These are phyloP conservation scores for Bisporella sp. DNA, from an alignment of 2,329 filamentous ascomycete genomes.

Conservation along the genomic window DNA sequence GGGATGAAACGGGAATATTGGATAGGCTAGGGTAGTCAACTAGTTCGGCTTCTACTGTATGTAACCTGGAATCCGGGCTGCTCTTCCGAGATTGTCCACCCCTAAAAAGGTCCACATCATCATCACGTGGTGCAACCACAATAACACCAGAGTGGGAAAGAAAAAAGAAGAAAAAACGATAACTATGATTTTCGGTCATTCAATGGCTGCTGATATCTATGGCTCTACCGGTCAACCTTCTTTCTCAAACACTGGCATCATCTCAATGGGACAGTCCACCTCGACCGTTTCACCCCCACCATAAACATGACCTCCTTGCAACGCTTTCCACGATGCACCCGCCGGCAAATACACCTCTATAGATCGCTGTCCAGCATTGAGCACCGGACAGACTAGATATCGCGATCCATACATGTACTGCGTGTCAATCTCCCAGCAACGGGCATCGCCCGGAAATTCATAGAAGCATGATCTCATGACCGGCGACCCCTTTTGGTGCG, in stretches of 20 bases:
- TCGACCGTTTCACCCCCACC: slow-evolving; percentile 34
- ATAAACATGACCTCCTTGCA: slow-evolving; percentile 27
- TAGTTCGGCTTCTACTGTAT: too few species aligned
- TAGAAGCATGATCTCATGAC: slow-evolving; percentile 58
- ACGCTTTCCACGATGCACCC: slow-evolving; percentile 29
- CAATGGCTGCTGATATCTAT: too few species aligned
- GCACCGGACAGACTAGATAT: slow-evolving; percentile 51
- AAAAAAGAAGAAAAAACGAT: too few species aligned
- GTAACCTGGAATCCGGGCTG: too few species aligned
- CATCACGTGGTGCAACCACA: too few species aligned
- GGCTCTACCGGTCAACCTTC: too few species aligned
- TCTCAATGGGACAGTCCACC: slow-evolving; percentile 36
- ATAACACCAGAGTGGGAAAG: too few species aligned
- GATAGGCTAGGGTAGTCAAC: too few species aligned
- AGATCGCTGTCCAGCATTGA: slow-evolving; percentile 36
- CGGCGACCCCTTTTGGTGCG: slow-evolving; percentile 50
- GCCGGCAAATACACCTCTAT: slow-evolving; percentile 26
- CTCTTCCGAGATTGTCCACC: too few species aligned
- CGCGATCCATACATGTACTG: slow-evolving; percentile 58
- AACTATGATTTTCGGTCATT: too few species aligned
- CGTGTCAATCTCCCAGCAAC: slow-evolving; percentile 49
- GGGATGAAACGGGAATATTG: too few species aligned
- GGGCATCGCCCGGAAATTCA: slow-evolving; percentile 53
- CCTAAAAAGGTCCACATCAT: too few species aligned
- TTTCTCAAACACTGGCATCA: slow-evolving; percentile 38